Evolutionary conservation across 495 filamentous ascomycete species (phyloP).

Genomic region (Aspergillus kassunensis): DNA sequence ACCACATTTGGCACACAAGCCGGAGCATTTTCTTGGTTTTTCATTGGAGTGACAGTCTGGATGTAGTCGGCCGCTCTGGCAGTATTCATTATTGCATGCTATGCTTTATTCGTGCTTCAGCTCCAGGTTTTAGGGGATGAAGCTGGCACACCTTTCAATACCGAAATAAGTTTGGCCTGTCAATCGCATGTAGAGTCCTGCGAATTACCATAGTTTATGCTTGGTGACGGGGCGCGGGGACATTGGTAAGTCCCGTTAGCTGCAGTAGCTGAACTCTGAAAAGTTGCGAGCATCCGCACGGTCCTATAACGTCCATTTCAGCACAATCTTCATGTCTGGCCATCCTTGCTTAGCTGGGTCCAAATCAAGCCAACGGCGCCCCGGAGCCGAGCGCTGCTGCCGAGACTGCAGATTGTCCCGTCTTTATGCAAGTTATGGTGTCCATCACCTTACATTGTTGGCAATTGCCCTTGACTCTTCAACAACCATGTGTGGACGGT

Average conservation of each 20-base stretch:
- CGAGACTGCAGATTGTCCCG: neutral
- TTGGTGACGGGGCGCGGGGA: neutral
- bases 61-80: too few species aligned
- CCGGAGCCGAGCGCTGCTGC: neutral
- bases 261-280: conserved; percentile 5
- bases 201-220: neutral
- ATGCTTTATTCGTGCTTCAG: conserved; percentile 6
- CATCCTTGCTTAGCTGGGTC: neutral
- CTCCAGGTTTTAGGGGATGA: neutral
- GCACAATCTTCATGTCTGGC: neutral
- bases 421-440: too few species aligned
- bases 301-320: conserved; percentile 2
- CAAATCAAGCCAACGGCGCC: conserved; percentile 1
- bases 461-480: too few species aligned
- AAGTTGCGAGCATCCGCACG: neutral
- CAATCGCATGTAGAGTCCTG: conserved; percentile 8
- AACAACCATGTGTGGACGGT: too few species aligned
- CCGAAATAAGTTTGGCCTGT: conserved; percentile 7
- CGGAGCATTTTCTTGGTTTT: conserved; percentile 13
- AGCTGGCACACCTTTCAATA: neutral
- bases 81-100: too few species aligned
- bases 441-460: too few species aligned
- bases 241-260: conserved; percentile 6
- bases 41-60: too few species aligned
- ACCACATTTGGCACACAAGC: conserved; percentile 11